These are phyloP conservation scores for Salix purpurea DNA, from an alignment of 345 rosid species.

Conservation along the genomic window DNA sequence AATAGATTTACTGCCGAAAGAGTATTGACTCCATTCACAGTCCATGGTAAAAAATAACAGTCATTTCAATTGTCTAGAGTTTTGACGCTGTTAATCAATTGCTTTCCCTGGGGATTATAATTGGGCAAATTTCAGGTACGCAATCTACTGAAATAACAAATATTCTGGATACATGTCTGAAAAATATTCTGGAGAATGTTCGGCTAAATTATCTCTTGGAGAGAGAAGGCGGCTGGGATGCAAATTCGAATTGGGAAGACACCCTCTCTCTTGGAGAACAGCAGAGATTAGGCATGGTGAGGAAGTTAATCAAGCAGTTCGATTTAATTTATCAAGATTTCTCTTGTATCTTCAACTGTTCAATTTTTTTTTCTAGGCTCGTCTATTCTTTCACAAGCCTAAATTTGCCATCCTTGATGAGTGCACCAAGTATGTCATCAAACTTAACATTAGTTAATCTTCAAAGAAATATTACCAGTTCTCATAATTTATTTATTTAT, in stretches of 20 bases:
- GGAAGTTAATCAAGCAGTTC: slow-evolving; percentile 8
- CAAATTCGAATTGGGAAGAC: slow-evolving; percentile 81
- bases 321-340: background rate
- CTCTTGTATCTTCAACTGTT: slow-evolving; percentile 5
- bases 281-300: slow-evolving; percentile 96
- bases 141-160: slow-evolving; percentile 27
- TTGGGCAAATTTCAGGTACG: slow-evolving; percentile 36
- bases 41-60: background rate
- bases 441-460: background rate
- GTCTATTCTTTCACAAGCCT: slow-evolving; percentile 91
- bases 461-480: background rate
- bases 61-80: background rate
- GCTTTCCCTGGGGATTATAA: background rate
- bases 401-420: slow-evolving; percentile 91
- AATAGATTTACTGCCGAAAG: background rate
- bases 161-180: slow-evolving; percentile 56
- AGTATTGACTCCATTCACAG: background rate
- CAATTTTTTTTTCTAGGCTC: slow-evolving; percentile 57
- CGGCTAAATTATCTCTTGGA: slow-evolving; percentile 80
- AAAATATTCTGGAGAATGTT: slow-evolving; percentile 72
- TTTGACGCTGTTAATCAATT: background rate
- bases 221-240: slow-evolving; percentile 89
- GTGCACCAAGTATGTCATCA: slow-evolving; percentile 79
- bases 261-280: slow-evolving; percentile 95
- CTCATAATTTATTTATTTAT: background rate